Percentiles rank a stretch among this genome's conserved stretches.
These are phyloP conservation scores for Coemansia furcata DNA, from an alignment of 192 early-diverging fungal genomes.

Conservation along the genomic window DNA sequence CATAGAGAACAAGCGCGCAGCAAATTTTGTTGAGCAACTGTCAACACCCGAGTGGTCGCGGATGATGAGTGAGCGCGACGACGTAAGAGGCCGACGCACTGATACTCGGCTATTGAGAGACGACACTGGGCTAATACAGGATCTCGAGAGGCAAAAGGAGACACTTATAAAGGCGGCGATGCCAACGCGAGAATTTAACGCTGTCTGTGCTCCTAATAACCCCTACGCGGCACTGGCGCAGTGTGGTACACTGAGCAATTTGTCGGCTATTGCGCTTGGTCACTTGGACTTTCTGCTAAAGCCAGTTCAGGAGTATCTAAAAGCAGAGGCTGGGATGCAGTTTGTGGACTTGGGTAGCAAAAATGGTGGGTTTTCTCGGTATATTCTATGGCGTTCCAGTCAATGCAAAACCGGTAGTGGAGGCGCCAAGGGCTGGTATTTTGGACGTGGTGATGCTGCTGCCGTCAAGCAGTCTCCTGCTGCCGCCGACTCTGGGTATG, in stretches of 20 bases:
- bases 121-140: slow-evolving; percentile 10
- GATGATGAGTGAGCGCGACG: slow-evolving; percentile 40
- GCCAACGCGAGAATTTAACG: background rate
- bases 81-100: slow-evolving; percentile 15
- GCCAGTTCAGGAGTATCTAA: slow-evolving; percentile 22
- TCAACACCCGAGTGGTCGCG: slow-evolving; percentile 30
- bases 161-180: background rate
- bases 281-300: slow-evolving; percentile 27
- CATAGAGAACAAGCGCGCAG: slow-evolving; percentile 3
- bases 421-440: slow-evolving; percentile 26
- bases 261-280: slow-evolving; percentile 23
- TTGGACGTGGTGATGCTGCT: slow-evolving; percentile 4
- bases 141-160: slow-evolving; percentile 2
- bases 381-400: slow-evolving; percentile 31
- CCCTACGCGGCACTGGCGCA: slow-evolving; percentile 19
- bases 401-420: background rate
- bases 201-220: background rate
- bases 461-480: background rate
- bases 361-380: slow-evolving; percentile 16
- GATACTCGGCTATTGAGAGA: slow-evolving; percentile 14
- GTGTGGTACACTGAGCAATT: background rate
- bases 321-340: background rate
- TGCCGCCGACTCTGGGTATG: background rate
- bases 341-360: slow-evolving; percentile 39
- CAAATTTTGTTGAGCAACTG: slow-evolving; percentile 17